Conservation (phyloP, 2,329 filamentous ascomycete species). For the Diaporthe velutina region DNA sequence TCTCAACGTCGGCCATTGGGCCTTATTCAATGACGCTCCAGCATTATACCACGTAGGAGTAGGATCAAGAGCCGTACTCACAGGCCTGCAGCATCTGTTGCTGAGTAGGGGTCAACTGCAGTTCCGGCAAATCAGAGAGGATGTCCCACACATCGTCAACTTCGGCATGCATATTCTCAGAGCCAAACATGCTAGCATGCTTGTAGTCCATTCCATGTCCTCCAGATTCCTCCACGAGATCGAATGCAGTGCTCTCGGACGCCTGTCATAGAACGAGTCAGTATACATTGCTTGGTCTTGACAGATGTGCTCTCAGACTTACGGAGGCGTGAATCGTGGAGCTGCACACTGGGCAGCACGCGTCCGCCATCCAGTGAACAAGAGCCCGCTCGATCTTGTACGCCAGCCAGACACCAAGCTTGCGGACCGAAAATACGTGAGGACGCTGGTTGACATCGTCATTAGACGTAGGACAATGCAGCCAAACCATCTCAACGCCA, state of each 20-base stretch:
- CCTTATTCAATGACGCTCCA: no score
- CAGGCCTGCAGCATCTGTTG: no score
- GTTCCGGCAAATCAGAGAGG: no score
- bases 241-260: background rate
- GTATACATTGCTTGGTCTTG: background rate
- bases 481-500: background rate
- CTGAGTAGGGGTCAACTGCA: no score
- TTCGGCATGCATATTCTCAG: background rate
- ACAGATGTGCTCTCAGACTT: background rate
- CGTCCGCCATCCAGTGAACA: background rate
- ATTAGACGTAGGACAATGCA: background rate
- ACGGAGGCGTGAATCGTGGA: background rate
- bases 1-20: no score
- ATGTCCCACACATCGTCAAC: background rate
- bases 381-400: background rate
- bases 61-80: no score
- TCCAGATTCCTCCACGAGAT: background rate
- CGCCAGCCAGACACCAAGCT: background rate
- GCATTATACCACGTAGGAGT: no score
- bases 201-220: background rate
- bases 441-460: background rate
- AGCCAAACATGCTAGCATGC: background rate
- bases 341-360: background rate
- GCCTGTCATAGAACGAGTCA: background rate
- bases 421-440: background rate